Evolutionary conservation across 2,329 filamentous ascomycete species (phyloP), one percentile per base, ranked within the genome.

Genomic region (Raffaelea albimanens): DNA sequence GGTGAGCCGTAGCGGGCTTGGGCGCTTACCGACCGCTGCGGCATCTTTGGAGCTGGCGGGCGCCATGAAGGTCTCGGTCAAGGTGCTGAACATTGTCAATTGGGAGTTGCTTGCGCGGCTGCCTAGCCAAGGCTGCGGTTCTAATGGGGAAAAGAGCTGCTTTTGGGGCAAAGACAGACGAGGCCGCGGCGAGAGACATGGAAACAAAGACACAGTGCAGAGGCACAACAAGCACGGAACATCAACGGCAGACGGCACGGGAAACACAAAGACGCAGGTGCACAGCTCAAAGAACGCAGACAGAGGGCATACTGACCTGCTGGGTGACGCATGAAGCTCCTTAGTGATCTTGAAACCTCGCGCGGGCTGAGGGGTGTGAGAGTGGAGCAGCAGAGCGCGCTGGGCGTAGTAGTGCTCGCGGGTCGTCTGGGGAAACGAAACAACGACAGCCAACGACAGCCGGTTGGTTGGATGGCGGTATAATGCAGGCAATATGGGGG

Each of bases 51-150:
- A 45, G 48, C 52, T 42, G 46, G 55, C 52, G 39, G 59, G 57
- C 22, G 58, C 55, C 59, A 61, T 60, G 49, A 54, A 53, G 51
- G 53, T 59, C 43, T 53, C 51, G 48, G 55, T 60, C 51, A 58
- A 52, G 47, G 59, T 63, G 50, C 54, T 52, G 14, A 58, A 51
- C 59, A 62, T 61, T 21, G 34, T 16, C 14, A 19, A 29, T 29
- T 29, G 25, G 25, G 25, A 13, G 13, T 7, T 13, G 7, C 25
- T 7, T 29, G 7, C 7, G 13, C 25, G 25, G 7, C 25, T 29
- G 25, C 25, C 25, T 29, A 29, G 13, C 7, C 25, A 29, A 29
- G 13, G 25, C 25, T 7, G n/a, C n/a, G 25, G 25, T 29, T 29
- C 13, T 7, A 29, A 29, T 7, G 13, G 7, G 25, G 7, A 29